phyloP scores from a whole-genome alignment of 2,329 filamentous ascomycete genomes.

The Bipolaris victoriae region DNA sequence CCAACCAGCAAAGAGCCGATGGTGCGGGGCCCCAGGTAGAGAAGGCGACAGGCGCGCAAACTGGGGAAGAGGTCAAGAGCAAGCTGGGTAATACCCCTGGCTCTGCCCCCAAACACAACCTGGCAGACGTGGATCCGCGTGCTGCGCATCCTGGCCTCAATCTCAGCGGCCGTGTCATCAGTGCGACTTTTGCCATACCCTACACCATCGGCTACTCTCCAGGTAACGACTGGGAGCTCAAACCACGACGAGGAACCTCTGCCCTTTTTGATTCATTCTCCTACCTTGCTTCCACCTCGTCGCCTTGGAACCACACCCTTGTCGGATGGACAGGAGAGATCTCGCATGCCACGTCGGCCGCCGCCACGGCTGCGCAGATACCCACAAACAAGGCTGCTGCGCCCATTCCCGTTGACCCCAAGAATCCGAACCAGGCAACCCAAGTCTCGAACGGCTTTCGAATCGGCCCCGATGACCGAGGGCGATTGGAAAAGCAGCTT shows the following conservation, averaged over 20 bases:
- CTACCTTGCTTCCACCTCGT: constrained; percentile 81
- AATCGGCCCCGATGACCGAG: constrained; percentile 72
- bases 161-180: constrained; percentile 68
- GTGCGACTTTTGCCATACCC: constrained; percentile 67
- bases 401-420: constrained; percentile 74
- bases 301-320: constrained; percentile 88
- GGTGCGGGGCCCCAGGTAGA: constrained; percentile 47
- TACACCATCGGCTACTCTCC: constrained; percentile 62
- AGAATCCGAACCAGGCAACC: constrained; percentile 61
- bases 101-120: constrained; percentile 47
- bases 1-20: constrained; percentile 29
- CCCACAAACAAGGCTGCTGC: constrained; percentile 75
- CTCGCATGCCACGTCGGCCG: constrained; percentile 39
- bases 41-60: constrained; percentile 53
- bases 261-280: constrained; percentile 91
- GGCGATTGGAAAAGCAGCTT: constrained; percentile 75
- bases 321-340: constrained; percentile 93
- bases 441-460: constrained; percentile 71
- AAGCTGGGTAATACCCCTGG: constrained; percentile 57
- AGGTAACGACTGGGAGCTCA: constrained; percentile 69
- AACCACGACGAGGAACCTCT: constrained; percentile 81
- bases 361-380: constrained; percentile 53
- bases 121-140: constrained; percentile 60
- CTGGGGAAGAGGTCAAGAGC: constrained; percentile 59
- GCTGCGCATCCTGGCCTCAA: constrained; percentile 63